phyloP scores from a whole-genome alignment of 1,284 basidiomycete genomes.

The Microbotryum silenes-acaulis region DNA sequence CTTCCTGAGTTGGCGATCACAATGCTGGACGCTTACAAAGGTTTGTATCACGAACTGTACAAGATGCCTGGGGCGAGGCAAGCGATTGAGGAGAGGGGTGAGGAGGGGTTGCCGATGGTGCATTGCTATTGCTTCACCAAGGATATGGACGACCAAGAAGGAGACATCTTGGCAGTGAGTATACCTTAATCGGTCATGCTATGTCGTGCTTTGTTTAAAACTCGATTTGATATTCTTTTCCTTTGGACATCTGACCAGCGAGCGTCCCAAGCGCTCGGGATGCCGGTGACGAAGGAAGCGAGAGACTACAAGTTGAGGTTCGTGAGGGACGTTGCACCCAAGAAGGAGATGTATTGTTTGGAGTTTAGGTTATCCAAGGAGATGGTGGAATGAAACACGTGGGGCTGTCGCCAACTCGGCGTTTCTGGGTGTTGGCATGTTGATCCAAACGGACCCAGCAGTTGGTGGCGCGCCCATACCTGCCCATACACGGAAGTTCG shows the following conservation, averaged over 20 bases:
- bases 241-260: conserved; percentile 48
- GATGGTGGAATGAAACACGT: conserved; percentile 36
- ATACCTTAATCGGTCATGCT: neutral
- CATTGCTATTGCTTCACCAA: conserved; percentile 97
- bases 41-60: conserved; percentile 50
- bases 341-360: conserved; percentile 98
- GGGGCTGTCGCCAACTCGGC: neutral
- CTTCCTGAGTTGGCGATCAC: conserved; percentile 83
- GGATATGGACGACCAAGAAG: conserved; percentile 65
- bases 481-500: no score
- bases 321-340: conserved; percentile 89
- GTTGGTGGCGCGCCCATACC: no score
- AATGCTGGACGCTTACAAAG: conserved; percentile 82
- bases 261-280: conserved; percentile 60
- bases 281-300: conserved; percentile 50
- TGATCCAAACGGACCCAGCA: no score
- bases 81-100: conserved; percentile 31
- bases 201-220: neutral
- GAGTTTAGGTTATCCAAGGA: conserved; percentile 70
- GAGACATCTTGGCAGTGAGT: conserved; percentile 71
- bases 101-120: conserved; percentile 61
- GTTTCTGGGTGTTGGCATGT: no score
- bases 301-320: conserved; percentile 54
- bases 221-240: neutral
- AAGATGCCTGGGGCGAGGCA: conserved; percentile 38